phyloP scores from a whole-genome alignment of 352 stramenopile species.

The Globisporangium perplexum region DNA sequence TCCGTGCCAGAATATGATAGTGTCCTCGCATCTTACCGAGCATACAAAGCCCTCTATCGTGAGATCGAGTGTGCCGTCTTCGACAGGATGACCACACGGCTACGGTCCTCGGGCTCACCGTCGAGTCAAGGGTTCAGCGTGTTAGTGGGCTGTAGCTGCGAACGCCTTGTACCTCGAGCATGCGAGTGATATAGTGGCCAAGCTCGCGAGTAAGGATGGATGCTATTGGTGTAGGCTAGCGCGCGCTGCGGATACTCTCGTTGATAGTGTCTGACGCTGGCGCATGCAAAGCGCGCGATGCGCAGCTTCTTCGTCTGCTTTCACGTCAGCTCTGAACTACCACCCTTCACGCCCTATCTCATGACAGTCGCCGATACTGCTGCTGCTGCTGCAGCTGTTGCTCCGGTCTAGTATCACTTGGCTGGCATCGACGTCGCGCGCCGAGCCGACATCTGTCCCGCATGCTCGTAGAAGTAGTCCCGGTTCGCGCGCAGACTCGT shows the following conservation, averaged over 20 bases:
- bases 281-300: conserved; percentile 4
- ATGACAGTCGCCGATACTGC: neutral
- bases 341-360: neutral
- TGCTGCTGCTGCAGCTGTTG: no score
- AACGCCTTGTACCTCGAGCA: no score
- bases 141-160: no score
- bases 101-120: no score
- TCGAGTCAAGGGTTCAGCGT: no score
- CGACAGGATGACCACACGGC: no score
- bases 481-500: conserved; percentile 49
- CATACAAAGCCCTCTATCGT: no score
- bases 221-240: no score
- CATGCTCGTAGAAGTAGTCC: conserved; percentile 69
- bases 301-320: neutral
- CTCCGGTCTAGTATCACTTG: no score
- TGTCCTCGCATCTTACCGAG: neutral
- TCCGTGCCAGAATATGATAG: neutral
- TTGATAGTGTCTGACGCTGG: conserved; percentile 17
- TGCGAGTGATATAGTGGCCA: no score
- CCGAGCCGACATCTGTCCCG: conserved; percentile 35
- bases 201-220: no score
- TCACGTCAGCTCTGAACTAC: neutral
- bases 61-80: no score
- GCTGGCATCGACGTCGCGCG: conserved; percentile 12
- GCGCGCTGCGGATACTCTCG: conserved; percentile 18